Percentiles rank a stretch among this genome's conserved stretches.
Evolutionary conservation across 805 yeast species (phyloP).

Genomic region (Sungouiozyma ichnusensis): DNA sequence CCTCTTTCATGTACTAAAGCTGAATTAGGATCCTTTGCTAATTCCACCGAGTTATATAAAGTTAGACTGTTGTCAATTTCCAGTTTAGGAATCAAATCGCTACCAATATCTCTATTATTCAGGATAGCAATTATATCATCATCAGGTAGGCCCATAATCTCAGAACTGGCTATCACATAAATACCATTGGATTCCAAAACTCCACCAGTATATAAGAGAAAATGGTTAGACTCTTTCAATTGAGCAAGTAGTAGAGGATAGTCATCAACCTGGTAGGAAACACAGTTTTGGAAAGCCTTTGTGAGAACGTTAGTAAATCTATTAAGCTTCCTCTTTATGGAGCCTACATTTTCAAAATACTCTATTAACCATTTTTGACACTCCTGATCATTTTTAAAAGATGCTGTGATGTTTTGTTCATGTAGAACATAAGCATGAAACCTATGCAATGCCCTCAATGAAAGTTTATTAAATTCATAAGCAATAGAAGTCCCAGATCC

Average conservation of each 20-base stretch:
- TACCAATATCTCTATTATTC: conserved; percentile 41
- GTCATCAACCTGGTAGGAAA: conserved; percentile 45
- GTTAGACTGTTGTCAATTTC: conserved; percentile 23
- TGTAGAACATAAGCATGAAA: conserved; percentile 59
- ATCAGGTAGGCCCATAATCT: conserved; percentile 30
- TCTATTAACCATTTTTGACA: conserved; percentile 58
- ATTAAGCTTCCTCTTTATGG: conserved; percentile 68
- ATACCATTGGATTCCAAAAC: conserved; percentile 63
- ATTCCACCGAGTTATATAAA: conserved; percentile 14
- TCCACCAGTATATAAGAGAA: conserved; percentile 60
- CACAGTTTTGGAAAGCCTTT: conserved; percentile 64
- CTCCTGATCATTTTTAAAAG: conserved; percentile 30
- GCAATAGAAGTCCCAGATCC: conserved; percentile 78
- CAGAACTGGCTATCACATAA: conserved; percentile 64
- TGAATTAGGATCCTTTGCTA: conserved; percentile 13
- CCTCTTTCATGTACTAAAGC: conserved; percentile 21
- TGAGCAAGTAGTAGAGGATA: conserved; percentile 43
- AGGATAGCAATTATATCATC: conserved; percentile 36
- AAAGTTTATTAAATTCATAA: conserved; percentile 55
- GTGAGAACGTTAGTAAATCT: conserved; percentile 64
- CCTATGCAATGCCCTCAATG: conserved; percentile 57
- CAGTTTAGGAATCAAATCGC: conserved; percentile 31
- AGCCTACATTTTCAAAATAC: conserved; percentile 61
- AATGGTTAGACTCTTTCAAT: conserved; percentile 60
- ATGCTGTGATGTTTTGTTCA: conserved; percentile 57